Conservation (phyloP, 352 stramenopile genomes). For the Phytophthora sojae region DNA sequence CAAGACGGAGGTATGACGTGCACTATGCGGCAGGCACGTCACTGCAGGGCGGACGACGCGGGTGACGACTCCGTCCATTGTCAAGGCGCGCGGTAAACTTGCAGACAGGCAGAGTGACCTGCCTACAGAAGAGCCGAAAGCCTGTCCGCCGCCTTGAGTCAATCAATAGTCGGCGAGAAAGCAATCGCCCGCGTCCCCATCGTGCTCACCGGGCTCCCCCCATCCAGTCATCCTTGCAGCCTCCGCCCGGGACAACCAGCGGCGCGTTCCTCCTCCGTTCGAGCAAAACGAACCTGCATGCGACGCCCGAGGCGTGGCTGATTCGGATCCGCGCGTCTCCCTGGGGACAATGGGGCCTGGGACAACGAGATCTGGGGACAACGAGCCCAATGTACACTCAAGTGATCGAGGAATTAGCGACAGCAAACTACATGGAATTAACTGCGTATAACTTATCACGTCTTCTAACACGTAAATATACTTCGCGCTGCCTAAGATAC, state of each 20-base stretch:
- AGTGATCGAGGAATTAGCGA: constrained; percentile 6
- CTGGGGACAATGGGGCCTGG: neutral
- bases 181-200: constrained; percentile 15
- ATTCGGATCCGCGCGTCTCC: neutral
- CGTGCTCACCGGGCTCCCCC: neutral
- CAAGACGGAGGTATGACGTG: constrained; percentile 1
- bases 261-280: constrained; percentile 23
- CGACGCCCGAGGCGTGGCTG: neutral
- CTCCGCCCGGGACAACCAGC: neutral
- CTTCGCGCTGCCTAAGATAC: constrained; percentile 25
- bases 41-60: constrained; percentile 20
- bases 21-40: constrained; percentile 21
- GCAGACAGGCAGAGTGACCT: constrained; percentile 39
- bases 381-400: no score
- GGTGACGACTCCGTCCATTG: constrained; percentile 14
- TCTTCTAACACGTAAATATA: constrained; percentile 49
- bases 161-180: constrained; percentile 26
- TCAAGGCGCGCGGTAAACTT: constrained; percentile 19
- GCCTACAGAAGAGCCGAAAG: constrained; percentile 32
- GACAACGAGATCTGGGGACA: neutral
- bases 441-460: constrained; percentile 49
- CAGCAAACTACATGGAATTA: constrained; percentile 35
- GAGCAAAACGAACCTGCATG: constrained; percentile 9
- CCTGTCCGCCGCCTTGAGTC: constrained; percentile 16
- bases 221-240: constrained; percentile 4